Base-by-base conservation (phyloP, 805 yeast species). In the Kluyveromyces nonfermentans region DNA sequence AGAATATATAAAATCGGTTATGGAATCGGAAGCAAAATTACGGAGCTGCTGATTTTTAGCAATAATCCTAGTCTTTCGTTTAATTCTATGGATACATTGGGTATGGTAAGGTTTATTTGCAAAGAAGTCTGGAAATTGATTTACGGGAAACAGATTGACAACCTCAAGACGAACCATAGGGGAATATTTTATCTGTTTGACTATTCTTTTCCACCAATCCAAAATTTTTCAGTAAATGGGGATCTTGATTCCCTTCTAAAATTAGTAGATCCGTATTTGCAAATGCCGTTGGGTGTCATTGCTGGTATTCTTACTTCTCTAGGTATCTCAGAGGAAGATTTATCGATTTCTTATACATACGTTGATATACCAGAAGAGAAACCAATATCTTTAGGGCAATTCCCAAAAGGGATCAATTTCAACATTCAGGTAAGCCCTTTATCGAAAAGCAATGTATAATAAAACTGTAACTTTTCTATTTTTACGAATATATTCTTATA, bases 61-160 rank as follows among this genome's bases (percentile, higher is more conserved):
- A 71, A 75, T 36, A 75, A 75, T 36, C 67, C 74, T 14, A 65
- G 73, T 44, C 60, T 77, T 50, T 69, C 69, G 28, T 60, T 62
- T 41, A 63, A 63, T 50, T 76, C 60, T 62, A 80, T 57, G 70
- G 89, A 85, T 48, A 71, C 84, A 10, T 64, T 90, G 33, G 89
- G 85, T 50, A 74, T 90, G 33, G 85, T 93, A 86, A 90, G 90
- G 64, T 88, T 86, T 60, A 76, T 93, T 5, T 89, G 97, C 60
- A 74, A 95, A 37, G 97, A 89, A 52, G 82, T 89, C 22, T 93
- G 97, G 97, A 79, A 76, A 53, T 65, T 74, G 42, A 59, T 90
- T 22, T 87, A 78, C 64, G 77, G 80, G 33, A 90, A 88, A 63
- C 96, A 85, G 60, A 85, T 93, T 70, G 97, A 89, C 60, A 88